These are phyloP conservation scores for Flaveria robusta DNA, from an alignment of 129 eudicot genomes.

Conservation along the genomic window DNA sequence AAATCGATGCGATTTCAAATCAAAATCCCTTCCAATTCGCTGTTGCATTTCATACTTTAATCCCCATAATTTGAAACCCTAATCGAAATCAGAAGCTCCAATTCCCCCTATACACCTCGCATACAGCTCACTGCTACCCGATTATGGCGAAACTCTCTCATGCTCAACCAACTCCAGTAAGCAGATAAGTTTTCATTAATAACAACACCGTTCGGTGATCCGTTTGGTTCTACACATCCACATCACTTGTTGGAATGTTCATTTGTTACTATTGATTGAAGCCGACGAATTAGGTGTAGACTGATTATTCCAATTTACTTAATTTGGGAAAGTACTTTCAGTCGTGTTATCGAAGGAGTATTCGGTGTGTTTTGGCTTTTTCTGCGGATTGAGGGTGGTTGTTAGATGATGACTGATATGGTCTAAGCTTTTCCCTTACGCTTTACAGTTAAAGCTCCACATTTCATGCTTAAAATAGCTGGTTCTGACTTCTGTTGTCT, in stretches of 20 bases:
- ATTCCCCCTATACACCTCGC: no score
- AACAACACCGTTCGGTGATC: constrained; percentile 5
- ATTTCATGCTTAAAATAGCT: neutral
- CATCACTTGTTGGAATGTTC: neutral
- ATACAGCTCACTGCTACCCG: no score
- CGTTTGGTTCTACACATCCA: no score
- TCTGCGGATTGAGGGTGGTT: neutral
- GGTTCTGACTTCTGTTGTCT: neutral
- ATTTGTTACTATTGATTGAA: neutral
- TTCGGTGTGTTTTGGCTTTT: constrained; percentile 4
- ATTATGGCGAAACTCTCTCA: no score
- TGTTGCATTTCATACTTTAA: neutral
- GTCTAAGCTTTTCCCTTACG: neutral
- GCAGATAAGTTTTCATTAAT: neutral
- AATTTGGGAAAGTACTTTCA: neutral
- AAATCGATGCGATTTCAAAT: no score
- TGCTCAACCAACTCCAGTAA: neutral
- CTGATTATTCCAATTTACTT: neutral
- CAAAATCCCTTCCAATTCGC: neutral
- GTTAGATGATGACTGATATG: constrained; percentile 16
- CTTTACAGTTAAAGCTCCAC: constrained; percentile 1
- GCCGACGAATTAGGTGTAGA: no score
- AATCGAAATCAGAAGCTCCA: no score
- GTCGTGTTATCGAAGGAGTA: neutral
- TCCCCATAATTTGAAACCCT: no score